Conservation (phyloP, 768 basidiomycete genomes). For the Leccinum boreale region DNA sequence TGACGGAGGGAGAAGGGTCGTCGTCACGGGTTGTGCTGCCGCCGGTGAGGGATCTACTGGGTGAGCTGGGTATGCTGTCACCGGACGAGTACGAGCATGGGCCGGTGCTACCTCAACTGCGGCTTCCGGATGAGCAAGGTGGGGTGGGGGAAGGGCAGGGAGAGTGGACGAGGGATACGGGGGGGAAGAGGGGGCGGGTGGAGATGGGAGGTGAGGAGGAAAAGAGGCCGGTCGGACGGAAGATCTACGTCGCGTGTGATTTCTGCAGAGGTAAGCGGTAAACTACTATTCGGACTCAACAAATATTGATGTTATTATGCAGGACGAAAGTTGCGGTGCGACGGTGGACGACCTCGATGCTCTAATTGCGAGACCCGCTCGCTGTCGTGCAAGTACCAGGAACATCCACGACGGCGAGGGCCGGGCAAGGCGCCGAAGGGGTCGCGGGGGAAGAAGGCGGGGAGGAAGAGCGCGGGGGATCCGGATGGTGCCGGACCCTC, state of each 20-base stretch:
- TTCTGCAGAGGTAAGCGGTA: conserved; percentile 66
- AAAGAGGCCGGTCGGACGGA: conserved; percentile 22
- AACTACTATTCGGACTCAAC: background rate
- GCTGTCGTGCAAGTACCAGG: conserved; percentile 52
- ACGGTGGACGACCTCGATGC: conserved; percentile 62
- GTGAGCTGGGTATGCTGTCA: conserved; percentile 18
- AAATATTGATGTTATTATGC: background rate
- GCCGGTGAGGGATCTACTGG: conserved; percentile 26
- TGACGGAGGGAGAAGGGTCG: conserved; percentile 12
- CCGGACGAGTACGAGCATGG: conserved; percentile 17
- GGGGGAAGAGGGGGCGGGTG: conserved; percentile 18
- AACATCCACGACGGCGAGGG: conserved; percentile 55
- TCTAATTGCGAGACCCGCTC: conserved; percentile 57
- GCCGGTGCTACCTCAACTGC: conserved; percentile 28
- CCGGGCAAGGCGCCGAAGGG: conserved; percentile 75
- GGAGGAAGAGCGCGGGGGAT: conserved; percentile 23
- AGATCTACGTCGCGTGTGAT: conserved; percentile 59
- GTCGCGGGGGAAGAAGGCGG: conserved; percentile 42
- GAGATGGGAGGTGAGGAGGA: conserved; percentile 18
- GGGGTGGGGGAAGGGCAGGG: conserved; percentile 10
- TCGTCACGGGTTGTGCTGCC: conserved; percentile 27
- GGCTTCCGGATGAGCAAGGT: conserved; percentile 21
- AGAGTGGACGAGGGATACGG: conserved; percentile 11
- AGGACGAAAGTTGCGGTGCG: conserved; percentile 78
- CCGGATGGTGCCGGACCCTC: conserved; percentile 29